Evolutionary conservation across 2,329 filamentous ascomycete genomes (phyloP), one percentile per base, ranked within the genome.

Genomic region (Beauveria bassiana): DNA sequence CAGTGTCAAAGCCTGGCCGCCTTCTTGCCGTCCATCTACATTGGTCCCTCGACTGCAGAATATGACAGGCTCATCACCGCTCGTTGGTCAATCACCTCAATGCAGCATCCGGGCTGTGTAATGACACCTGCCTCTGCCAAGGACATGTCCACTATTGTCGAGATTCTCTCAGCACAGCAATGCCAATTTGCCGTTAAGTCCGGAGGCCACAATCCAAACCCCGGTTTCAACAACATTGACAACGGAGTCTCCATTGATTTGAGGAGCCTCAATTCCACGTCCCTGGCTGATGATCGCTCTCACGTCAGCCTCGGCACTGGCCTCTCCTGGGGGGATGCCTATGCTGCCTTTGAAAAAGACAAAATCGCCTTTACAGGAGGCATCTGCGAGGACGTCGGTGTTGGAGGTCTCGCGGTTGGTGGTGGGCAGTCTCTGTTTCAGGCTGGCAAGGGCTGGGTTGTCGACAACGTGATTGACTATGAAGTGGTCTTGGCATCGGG

Each of bases 341-440:
- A 78, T 55, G 61, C 64, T 3, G 63, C 62, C 4, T 71, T 81
- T 1, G 76, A 78, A 18, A 65, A 68, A 2, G 62, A 73, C n/a
- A 70, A 69, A 2, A 65, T 77, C 6, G 69, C 71, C 2, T 75
- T 78, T 2, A 69, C 73, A 1, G 78, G 78, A 1, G 77, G 76
- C 3, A 71, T 78, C 20, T 70, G 71, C 18, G 66, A 71, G 0
- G 68, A 69, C 4, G 75, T 79, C 8, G 77, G 78, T n/a, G 77
- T 81, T 3, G 71, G 74, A 7, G 79, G 79, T 2, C 70, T 79
- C 22, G 65, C 76, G 4, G 72, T 80, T 1, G 78, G 78, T 9
- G 77, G 80, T 34, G 80, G 80, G 3, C 74, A 81, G 28, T 79
- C 77, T 1, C 81, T 75, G 67, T 77, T 80, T 66, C 52, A 58